Conservation (phyloP, 768 basidiomycete species). For the Asterophora lycoperdoides region DNA sequence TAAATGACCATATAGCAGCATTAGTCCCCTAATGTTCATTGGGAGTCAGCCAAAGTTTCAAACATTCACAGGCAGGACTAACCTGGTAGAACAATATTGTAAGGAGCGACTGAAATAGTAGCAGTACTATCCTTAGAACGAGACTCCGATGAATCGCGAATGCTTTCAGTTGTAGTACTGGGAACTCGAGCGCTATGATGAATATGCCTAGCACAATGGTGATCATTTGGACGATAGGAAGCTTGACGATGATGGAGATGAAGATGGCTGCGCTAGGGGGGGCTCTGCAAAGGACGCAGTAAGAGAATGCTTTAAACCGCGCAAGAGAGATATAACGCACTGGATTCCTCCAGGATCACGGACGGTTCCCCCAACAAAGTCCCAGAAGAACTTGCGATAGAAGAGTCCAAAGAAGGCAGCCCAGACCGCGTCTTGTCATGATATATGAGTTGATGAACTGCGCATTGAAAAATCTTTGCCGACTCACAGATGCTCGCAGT, state of each 20-base stretch:
- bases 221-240: conserved; percentile 69
- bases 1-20: conserved; percentile 73
- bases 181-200: conserved; percentile 68
- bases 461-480: background rate
- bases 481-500: conserved; percentile 71
- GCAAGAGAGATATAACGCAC: conserved; percentile 38
- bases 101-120: conserved; percentile 60
- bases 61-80: conserved; percentile 11
- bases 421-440: conserved; percentile 66
- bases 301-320: background rate
- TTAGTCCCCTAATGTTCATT: conserved; percentile 66
- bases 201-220: conserved; percentile 56
- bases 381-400: conserved; percentile 96
- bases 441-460: conserved; percentile 6
- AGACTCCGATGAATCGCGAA: conserved; percentile 63
- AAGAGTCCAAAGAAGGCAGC: conserved; percentile 74
- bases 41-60: conserved; percentile 3
- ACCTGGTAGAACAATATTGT: conserved; percentile 77
- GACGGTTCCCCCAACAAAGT: conserved; percentile 79
- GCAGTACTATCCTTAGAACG: conserved; percentile 53
- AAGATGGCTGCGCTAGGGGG: conserved; percentile 58
- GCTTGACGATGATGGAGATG: conserved; percentile 69
- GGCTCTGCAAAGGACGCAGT: conserved; percentile 40
- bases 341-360: conserved; percentile 77
- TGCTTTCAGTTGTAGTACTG: conserved; percentile 53